Percentiles rank a stretch among this genome's conserved stretches.
Evolutionary conservation across 2,329 filamentous ascomycete species (phyloP).

Genomic region (Penicillium corylophilum): DNA sequence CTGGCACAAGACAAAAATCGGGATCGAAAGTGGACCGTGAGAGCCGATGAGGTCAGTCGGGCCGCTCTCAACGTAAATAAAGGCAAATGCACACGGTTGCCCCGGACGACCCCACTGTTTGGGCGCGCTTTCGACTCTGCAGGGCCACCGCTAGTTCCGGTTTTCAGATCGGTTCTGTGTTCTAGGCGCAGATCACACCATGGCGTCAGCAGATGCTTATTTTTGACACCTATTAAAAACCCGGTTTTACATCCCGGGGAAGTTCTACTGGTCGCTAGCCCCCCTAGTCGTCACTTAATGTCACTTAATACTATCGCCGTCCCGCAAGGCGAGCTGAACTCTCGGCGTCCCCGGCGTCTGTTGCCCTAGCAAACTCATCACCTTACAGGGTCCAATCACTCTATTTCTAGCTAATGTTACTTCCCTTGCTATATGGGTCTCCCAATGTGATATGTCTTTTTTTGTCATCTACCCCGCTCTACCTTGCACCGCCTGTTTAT

Average conservation of each 20-base stretch:
- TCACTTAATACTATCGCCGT: no score
- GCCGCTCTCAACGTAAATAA: conserved; percentile 14
- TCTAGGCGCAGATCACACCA: neutral
- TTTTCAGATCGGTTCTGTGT: neutral
- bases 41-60: conserved; percentile 20
- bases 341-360: neutral
- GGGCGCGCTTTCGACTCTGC: neutral
- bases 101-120: conserved; percentile 14
- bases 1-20: conserved; percentile 2
- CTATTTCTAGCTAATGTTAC: neutral
- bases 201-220: neutral
- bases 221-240: neutral
- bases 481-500: neutral
- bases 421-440: neutral
- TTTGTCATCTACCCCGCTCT: neutral
- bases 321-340: neutral
- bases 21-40: conserved; percentile 17
- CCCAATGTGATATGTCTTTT: neutral
- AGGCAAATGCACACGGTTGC: conserved; percentile 13
- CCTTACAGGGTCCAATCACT: neutral
- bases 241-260: neutral
- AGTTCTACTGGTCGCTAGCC: neutral
- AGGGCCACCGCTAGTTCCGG: neutral
- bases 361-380: neutral
- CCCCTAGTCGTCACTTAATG: neutral